phyloP scores from a whole-genome alignment of 345 rosid species.

The Boechera divaricarpa region DNA sequence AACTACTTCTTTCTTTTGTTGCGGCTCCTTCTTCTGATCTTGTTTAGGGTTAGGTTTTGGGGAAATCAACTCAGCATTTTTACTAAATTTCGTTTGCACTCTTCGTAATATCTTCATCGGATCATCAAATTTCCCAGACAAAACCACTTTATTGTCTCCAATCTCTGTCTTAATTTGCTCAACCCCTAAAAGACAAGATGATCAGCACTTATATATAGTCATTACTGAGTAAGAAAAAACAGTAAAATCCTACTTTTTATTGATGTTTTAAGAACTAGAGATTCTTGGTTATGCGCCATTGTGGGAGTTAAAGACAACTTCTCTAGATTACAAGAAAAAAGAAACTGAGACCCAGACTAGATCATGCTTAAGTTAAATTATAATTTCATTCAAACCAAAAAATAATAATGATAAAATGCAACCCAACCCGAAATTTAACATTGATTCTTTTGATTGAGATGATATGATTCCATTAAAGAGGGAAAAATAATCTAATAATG shows the following conservation, averaged over 20 bases:
- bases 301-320: not conserved
- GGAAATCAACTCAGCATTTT: constrained; percentile 57
- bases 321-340: not conserved
- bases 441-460: not conserved
- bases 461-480: not conserved
- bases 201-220: not conserved
- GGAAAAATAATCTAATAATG: not conserved
- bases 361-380: not conserved
- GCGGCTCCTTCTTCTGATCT: constrained; percentile 39
- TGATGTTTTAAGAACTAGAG: constrained; percentile 6
- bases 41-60: constrained; percentile 50
- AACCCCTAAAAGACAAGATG: constrained; percentile 50
- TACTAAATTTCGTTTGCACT: constrained; percentile 57
- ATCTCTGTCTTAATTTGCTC: constrained; percentile 54
- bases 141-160: constrained; percentile 50
- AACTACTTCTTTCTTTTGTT: constrained; percentile 51
- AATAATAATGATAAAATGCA: no score
- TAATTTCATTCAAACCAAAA: not conserved
- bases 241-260: not conserved
- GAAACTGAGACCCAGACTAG: not conserved
- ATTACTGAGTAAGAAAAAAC: not conserved
- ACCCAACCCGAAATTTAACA: not conserved
- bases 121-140: constrained; percentile 59
- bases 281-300: not conserved
- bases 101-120: constrained; percentile 53